Base-by-base conservation (phyloP, 2,329 filamentous ascomycete genomes). In the Orbilia blumenaviensis region DNA sequence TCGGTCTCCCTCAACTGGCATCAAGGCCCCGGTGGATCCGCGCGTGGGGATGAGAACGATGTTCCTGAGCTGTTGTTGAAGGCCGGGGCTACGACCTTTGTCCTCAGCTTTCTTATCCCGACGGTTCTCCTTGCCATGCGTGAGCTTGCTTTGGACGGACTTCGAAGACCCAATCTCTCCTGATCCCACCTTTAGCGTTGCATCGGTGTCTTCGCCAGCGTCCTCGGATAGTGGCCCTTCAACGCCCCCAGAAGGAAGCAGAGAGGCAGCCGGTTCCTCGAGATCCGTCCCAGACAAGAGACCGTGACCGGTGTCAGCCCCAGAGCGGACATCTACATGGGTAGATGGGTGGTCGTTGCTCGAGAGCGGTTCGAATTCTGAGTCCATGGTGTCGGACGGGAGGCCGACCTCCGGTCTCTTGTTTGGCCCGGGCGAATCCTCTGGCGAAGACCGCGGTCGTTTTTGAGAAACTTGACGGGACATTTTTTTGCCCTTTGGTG, bases 331-430 rank as follows among this genome's bases (percentile, higher is more conserved):
- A 8, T 7, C 41, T 5, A 4, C 1, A 21, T 18, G 5, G 41
- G 16, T 9, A 52, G 14, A 7, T n/a, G 46, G 25, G 23, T 16
- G 46, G 2, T 52, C 46, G 14, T n/a, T 21, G 27, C 27, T 27
- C 2, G 27, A 34, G 48, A 54, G 27, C 23, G 25, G 27, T 10
- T 25, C 32, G 23, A 44, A 27, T 8, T 61, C 56, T 1, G 36
- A 42, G 12, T 61, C 56, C 56, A 61, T 61, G 38, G 18, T 14
- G 4, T 61, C 56, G 10, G 25, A 42, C 21, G 56, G 38, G 42
- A 38, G 16, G 29, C 42, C 14, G 8, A 61, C n/a, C 25, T 61
- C 56, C 7, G 36, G 8, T 9, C 56, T 42, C 56, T 61, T 61
- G 14, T 38, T 42, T 12, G 56, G 36, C 2, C n/a, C 41, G 1